Evolutionary conservation across 805 yeast species (phyloP).

Genomic region (Torulaspora microellipsoides): DNA sequence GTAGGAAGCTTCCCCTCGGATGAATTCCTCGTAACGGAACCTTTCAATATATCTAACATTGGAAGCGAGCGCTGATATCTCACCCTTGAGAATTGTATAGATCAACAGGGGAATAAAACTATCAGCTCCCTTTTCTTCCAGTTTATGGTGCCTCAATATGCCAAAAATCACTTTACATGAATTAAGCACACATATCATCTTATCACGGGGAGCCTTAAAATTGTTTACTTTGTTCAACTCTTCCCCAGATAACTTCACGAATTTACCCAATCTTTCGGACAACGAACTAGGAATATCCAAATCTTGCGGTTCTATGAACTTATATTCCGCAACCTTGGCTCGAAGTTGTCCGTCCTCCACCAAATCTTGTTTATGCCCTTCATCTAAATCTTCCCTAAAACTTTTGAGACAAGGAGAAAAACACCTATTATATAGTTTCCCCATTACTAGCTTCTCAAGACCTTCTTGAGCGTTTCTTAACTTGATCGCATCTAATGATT

Average conservation of each 20-base stretch:
- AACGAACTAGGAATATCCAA: constrained; percentile 64
- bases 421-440: constrained; percentile 68
- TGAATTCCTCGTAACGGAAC: constrained; percentile 68
- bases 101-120: constrained; percentile 87
- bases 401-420: constrained; percentile 59
- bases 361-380: constrained; percentile 59
- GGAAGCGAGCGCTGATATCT: constrained; percentile 61
- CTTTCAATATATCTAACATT: constrained; percentile 82
- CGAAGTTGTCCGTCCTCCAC: constrained; percentile 51
- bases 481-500: constrained; percentile 52
- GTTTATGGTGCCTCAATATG: constrained; percentile 58
- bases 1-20: constrained; percentile 85
- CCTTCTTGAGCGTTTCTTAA: constrained; percentile 82
- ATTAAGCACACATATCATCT: constrained; percentile 83
- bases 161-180: constrained; percentile 92
- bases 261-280: constrained; percentile 47
- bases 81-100: constrained; percentile 67
- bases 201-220: constrained; percentile 92
- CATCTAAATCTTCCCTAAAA: constrained; percentile 42
- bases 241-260: constrained; percentile 58
- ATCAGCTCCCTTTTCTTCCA: constrained; percentile 83
- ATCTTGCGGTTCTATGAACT: constrained; percentile 70
- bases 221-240: constrained; percentile 76
- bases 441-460: constrained; percentile 87
- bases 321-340: constrained; percentile 53